Percentiles rank a stretch among this genome's conserved stretches.
These are phyloP conservation scores for Capronia coronata DNA, from an alignment of 2,329 filamentous ascomycete genomes.

Conservation along the genomic window DNA sequence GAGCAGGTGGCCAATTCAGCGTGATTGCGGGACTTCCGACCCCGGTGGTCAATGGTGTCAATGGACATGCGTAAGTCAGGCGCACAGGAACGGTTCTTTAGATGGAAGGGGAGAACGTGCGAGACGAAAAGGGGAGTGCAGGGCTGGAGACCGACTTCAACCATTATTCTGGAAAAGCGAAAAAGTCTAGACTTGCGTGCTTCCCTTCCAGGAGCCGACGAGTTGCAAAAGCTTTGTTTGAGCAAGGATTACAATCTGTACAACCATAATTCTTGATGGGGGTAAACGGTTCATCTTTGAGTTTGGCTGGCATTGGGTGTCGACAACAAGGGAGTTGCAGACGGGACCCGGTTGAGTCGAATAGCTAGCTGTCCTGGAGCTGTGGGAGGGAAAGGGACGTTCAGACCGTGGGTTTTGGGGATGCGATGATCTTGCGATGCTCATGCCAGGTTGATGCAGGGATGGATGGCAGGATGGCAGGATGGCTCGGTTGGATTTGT, in stretches of 20 bases:
- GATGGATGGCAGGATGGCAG: too few relatives aligned
- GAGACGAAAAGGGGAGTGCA: neutral
- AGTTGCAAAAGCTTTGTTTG: neutral
- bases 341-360: too few relatives aligned
- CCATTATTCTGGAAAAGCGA: neutral
- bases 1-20: constrained; percentile 74
- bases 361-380: too few relatives aligned
- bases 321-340: too few relatives aligned
- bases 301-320: too few relatives aligned
- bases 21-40: constrained; percentile 34
- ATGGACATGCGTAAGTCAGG: constrained; percentile 24
- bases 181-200: neutral
- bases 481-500: too few relatives aligned
- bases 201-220: neutral
- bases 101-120: neutral
- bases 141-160: neutral
- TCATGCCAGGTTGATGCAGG: too few relatives aligned
- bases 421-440: too few relatives aligned
- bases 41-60: constrained; percentile 24
- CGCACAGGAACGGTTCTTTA: neutral
- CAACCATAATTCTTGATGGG: neutral
- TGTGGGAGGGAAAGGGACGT: too few relatives aligned
- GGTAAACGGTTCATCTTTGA: neutral
- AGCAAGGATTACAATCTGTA: neutral
- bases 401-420: too few relatives aligned